Evolutionary conservation across 163 green algal genomes (phyloP), one percentile per base, ranked within the genome.

Genomic region (Dunaliella salina): DNA sequence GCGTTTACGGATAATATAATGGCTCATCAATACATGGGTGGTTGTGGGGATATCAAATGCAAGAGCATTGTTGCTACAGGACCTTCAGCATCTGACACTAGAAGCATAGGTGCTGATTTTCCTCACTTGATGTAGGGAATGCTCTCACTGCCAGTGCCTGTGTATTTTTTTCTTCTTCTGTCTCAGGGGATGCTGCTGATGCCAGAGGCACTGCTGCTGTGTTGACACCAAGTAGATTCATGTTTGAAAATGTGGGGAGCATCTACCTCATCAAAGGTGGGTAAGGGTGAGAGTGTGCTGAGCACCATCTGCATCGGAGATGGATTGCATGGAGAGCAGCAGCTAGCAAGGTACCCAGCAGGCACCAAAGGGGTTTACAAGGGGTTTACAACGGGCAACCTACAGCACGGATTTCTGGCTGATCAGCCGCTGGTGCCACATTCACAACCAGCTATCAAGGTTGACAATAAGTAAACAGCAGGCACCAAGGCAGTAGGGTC

Each of bases 211-310:
- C 4, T 26, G 35, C 79, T 50, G 79, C 79, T 25, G 35, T 82
- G 33, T 30, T 82, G 8, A 82, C 79, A 24, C 34, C 34, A 45
- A 45, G 69, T 22, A 35, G 80, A 18, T 84, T 84, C 24, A 72
- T 84, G 80, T 84, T 75, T 84, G 83, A 85, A 33, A 85, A 81
- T 33, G 83, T 85, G 32, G 83, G 83, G 63, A 69, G 32, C 32
- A 63, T 85, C 15, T 85, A 81, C 63, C 83, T 85, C 30, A 45
- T 84, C 33, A 45, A 57, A 25, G 80, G 80, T 84, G 40, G 8
- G 80, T 35, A 11, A 25, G 40, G 35, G 40, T 72, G 24, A 5
- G 3, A 35, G 3, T 32, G n/a, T 35, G 12, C n/a, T 75, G 22
- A 12, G 22, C 24, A 1, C 1, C 63, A 75, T 12, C 4, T 75